Evolutionary conservation across 2,329 filamentous ascomycete species (phyloP).

Genomic region (Apiospora pterosperma): DNA sequence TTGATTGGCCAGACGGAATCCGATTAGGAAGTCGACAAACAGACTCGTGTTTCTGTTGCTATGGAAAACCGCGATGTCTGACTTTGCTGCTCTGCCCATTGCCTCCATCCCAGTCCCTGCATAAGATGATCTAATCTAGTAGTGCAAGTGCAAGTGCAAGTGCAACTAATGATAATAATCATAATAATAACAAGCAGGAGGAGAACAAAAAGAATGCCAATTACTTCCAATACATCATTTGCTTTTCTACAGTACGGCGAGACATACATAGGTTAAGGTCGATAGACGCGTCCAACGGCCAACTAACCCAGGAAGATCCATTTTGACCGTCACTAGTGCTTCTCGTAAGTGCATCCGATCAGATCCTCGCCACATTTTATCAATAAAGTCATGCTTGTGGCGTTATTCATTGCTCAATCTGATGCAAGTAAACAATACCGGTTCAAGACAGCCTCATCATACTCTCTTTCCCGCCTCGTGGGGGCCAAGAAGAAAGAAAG

Average conservation of each 20-base stretch:
- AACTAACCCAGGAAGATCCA: neutral
- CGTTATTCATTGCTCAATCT: neutral
- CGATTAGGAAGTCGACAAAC: neutral
- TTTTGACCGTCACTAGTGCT: neutral
- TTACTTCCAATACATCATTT: neutral
- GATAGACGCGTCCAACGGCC: neutral
- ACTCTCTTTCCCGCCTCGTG: neutral
- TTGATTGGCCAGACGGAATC: neutral
- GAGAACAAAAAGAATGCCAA: neutral
- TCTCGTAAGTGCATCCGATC: neutral
- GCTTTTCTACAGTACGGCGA: neutral
- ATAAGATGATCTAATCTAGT: neutral
- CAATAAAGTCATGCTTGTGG: neutral
- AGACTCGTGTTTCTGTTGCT: neutral
- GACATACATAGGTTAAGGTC: neutral
- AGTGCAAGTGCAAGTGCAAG: too few species aligned
- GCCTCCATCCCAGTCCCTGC: neutral
- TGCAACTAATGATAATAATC: too few species aligned
- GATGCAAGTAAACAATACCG: neutral
- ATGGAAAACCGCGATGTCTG: neutral
- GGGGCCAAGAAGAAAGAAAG: too few species aligned
- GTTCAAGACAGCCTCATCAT: neutral
- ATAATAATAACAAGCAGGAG: neutral
- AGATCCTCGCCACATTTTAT: neutral
- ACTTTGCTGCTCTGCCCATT: too few species aligned